Percentiles rank a stretch among this genome's conserved stretches.
Conservation (phyloP, 1,139 yeast species). For the Pneumocystis canis region DNA sequence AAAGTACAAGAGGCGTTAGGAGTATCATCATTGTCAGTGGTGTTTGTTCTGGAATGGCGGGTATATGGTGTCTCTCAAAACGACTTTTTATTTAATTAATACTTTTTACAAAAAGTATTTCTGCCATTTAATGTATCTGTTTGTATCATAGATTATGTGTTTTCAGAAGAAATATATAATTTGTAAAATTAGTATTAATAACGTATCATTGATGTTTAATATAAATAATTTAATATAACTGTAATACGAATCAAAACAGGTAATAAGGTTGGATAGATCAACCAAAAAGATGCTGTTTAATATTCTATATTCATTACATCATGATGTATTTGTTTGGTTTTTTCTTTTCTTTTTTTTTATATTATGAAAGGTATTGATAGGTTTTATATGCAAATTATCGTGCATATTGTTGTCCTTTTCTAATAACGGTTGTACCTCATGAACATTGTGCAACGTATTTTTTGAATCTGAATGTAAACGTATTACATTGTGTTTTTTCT, state of each 20-base stretch:
- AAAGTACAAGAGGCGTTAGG: constrained; percentile 41
- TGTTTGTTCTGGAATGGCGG: background rate
- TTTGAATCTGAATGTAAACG: background rate
- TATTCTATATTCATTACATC: background rate
- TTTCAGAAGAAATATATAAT: background rate
- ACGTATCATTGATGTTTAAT: background rate
- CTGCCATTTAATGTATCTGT: background rate
- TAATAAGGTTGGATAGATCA: background rate
- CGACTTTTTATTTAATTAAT: background rate
- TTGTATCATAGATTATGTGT: background rate
- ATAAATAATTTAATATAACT: background rate
- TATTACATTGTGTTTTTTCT: background rate
- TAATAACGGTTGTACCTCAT: background rate
- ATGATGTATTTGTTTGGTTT: background rate
- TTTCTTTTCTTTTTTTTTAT: background rate
- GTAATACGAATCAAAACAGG: background rate
- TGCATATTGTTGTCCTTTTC: background rate
- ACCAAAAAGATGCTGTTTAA: background rate
- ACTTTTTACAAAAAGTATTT: background rate
- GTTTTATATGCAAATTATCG: background rate
- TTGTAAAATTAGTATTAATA: background rate
- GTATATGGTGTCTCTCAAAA: background rate
- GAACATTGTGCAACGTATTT: background rate
- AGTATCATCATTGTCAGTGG: background rate
- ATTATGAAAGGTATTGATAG: background rate